Percentiles rank a stretch among this genome's conserved stretches.
phyloP scores from a whole-genome alignment of 106 monocot genomes.

The Vanilla planifolia region DNA sequence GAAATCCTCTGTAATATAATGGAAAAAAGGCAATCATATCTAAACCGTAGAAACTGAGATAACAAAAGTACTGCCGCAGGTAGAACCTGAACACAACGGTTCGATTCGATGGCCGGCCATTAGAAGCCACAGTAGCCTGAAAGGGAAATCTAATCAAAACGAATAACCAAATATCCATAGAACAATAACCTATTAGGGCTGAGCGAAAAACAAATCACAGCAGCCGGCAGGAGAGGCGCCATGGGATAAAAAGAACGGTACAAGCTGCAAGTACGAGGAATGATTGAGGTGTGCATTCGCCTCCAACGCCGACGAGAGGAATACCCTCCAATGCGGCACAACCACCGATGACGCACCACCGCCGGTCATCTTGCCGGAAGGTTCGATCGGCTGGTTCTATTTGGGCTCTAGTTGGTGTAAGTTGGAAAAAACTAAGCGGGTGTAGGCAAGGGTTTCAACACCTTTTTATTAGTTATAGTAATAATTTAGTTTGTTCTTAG shows the following conservation, averaged over 20 bases:
- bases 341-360: not conserved
- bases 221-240: constrained; percentile 1
- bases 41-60: not conserved
- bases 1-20: constrained; percentile 50
- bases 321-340: constrained; percentile 46
- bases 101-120: constrained; percentile 68
- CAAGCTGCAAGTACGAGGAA: constrained; percentile 78
- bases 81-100: constrained; percentile 90
- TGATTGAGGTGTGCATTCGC: constrained; percentile 71
- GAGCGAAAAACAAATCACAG: not conserved
- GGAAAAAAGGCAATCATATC: not conserved
- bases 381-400: too few species aligned
- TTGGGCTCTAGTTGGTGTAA: too few species aligned
- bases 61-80: not conserved
- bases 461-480: too few species aligned
- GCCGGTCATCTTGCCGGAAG: not conserved
- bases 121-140: constrained; percentile 62
- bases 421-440: too few species aligned
- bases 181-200: not conserved
- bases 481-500: too few species aligned
- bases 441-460: too few species aligned
- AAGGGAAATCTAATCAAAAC: not conserved
- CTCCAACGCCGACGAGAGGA: constrained; percentile 59
- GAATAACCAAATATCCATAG: not conserved
- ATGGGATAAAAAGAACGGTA: constrained; percentile 10